phyloP scores from a whole-genome alignment of 2,329 filamentous ascomycete genomes.

The Aspergillus neotritici region DNA sequence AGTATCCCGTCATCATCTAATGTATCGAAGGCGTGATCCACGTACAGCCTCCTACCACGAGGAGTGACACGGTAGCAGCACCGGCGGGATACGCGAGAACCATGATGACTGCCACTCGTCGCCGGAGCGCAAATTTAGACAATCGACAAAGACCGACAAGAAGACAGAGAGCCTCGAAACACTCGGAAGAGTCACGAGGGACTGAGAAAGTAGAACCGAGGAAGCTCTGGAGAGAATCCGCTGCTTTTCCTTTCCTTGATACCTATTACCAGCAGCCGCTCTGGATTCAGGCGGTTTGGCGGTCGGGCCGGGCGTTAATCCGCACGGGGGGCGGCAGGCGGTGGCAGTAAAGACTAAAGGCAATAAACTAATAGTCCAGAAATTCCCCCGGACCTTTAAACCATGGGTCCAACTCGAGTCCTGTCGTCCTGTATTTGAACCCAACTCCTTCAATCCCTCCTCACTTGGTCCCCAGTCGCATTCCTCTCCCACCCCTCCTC shows the following conservation, averaged over 20 bases:
- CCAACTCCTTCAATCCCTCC: conserved; percentile 7
- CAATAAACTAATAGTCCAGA: no score
- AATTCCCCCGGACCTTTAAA: conserved; percentile 2
- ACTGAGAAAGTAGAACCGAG: no score
- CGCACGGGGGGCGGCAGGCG: conserved; percentile 9
- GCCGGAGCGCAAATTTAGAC: conserved; percentile 13
- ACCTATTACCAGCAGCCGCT: no score
- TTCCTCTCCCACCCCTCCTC: conserved; percentile 1
- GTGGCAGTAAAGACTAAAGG: neutral
- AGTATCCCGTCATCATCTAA: conserved; percentile 14
- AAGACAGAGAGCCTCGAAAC: neutral
- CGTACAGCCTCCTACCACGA: conserved; percentile 75
- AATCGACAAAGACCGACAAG: conserved; percentile 8
- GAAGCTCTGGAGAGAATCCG: no score
- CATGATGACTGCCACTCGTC: conserved; percentile 48
- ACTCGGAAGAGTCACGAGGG: no score
- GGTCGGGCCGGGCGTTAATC: conserved; percentile 29
- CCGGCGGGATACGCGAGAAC: conserved; percentile 66
- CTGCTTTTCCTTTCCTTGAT: no score
- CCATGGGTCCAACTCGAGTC: conserved; percentile 16
- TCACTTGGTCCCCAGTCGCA: conserved; percentile 4
- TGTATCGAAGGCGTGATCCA: conserved; percentile 10
- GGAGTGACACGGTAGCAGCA: conserved; percentile 61
- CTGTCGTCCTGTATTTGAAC: conserved; percentile 8
- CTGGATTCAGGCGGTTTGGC: conserved; percentile 4